A percentile compares a stretch with the other conserved stretches of the same genome.
Conservation (phyloP, 495 filamentous ascomycete genomes). For the Neurospora tetraspora region DNA sequence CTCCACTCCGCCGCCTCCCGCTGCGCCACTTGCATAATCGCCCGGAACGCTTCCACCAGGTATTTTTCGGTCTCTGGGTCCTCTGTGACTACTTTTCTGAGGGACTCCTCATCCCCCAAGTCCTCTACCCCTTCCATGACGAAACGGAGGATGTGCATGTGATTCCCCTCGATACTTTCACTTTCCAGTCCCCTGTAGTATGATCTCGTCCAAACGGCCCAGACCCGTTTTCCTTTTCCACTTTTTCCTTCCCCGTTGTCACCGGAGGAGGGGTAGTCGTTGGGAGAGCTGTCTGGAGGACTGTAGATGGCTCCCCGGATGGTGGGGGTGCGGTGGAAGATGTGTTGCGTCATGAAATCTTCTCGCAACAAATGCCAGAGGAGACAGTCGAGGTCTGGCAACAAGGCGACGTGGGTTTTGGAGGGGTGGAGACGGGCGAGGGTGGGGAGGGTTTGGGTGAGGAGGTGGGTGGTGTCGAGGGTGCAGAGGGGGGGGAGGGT, state of each 20-base stretch:
- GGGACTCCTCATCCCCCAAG: neutral
- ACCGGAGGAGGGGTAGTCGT: no score
- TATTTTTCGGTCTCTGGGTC: slow-evolving; percentile 22
- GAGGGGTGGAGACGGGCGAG: slow-evolving; percentile 30
- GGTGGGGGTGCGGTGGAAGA: slow-evolving; percentile 40
- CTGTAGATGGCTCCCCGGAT: slow-evolving; percentile 62
- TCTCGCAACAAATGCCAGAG: slow-evolving; percentile 83
- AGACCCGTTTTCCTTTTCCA: slow-evolving; percentile 38
- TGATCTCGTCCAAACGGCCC: slow-evolving; percentile 73
- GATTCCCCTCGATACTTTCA: slow-evolving; percentile 45
- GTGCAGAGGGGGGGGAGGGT: slow-evolving; percentile 45
- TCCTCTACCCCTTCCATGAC: slow-evolving; percentile 40
- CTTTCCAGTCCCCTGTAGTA: slow-evolving; percentile 41
- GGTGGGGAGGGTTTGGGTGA: slow-evolving; percentile 25
- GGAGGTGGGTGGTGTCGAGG: slow-evolving; percentile 44
- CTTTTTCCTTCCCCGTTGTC: no score
- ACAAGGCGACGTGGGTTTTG: slow-evolving; percentile 50
- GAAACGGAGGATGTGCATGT: slow-evolving; percentile 67
- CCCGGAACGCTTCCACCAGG: slow-evolving; percentile 47
- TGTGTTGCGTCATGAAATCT: slow-evolving; percentile 60
- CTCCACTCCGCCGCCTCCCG: slow-evolving; percentile 33
- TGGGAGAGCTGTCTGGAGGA: no score
- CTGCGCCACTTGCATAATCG: slow-evolving; percentile 34
- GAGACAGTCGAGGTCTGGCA: slow-evolving; percentile 63
- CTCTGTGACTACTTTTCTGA: neutral